phyloP scores from a whole-genome alignment of 2,329 filamentous ascomycete genomes.

The Claviceps sp. region DNA sequence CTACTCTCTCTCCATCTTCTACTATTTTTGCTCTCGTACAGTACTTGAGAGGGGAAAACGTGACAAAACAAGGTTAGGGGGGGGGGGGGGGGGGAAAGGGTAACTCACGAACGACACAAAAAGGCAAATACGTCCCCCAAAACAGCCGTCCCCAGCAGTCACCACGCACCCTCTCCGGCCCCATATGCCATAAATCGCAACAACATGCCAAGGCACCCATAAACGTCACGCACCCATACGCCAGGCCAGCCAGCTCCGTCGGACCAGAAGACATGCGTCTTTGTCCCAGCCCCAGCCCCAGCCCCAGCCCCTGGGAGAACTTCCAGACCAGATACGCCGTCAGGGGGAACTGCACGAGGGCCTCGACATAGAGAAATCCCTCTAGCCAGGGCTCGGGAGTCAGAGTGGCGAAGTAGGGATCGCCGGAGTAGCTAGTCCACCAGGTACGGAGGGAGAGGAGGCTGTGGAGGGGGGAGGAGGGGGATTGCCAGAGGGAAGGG shows the following conservation, averaged over 20 bases:
- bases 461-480: constrained; percentile 32
- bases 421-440: constrained; percentile 35
- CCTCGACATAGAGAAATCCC: constrained; percentile 36
- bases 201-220: constrained; percentile 39
- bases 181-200: constrained; percentile 36
- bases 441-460: constrained; percentile 30
- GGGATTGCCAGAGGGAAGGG: constrained; percentile 25
- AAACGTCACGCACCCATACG: constrained; percentile 37
- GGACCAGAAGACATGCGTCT: constrained; percentile 20
- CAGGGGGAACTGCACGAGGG: constrained; percentile 35
- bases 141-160: constrained; percentile 33
- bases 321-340: constrained; percentile 31
- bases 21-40: too few species aligned
- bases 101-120: constrained; percentile 37
- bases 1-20: neutral
- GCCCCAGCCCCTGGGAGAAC: constrained; percentile 18
- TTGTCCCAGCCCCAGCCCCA: too few species aligned
- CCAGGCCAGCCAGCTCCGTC: constrained; percentile 36
- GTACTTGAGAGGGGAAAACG: neutral
- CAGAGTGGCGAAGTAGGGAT: constrained; percentile 34
- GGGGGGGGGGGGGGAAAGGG: neutral
- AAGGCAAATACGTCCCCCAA: constrained; percentile 37
- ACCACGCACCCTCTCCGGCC: constrained; percentile 20
- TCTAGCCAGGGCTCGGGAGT: constrained; percentile 34
- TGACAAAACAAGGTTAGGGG: neutral